phyloP scores from a whole-genome alignment of 2,329 filamentous ascomycete species.

The Huntiella omanensis region DNA sequence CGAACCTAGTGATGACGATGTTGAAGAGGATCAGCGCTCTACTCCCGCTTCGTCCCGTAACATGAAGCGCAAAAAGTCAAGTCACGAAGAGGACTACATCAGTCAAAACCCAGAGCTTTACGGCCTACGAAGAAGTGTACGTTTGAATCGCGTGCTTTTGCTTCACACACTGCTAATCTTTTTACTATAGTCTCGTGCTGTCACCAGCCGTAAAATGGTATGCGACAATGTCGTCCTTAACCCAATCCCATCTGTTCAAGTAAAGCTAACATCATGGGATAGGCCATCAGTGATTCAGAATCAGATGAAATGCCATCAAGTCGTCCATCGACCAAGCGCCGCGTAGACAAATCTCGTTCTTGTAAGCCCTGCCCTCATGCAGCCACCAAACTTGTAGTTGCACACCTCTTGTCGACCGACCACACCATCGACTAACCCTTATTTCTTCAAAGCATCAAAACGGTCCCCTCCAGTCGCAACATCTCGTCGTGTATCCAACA shows the following conservation, averaged over 20 bases:
- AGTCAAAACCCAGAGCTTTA: constrained; percentile 86
- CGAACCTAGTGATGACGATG: constrained; percentile 7
- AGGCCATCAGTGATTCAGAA: constrained; percentile 34
- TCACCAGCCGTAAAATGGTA: constrained; percentile 39
- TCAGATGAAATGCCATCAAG: constrained; percentile 43
- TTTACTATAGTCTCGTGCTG: constrained; percentile 31
- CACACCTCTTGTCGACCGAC: neutral
- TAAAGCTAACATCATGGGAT: constrained; percentile 1
- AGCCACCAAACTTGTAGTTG: neutral
- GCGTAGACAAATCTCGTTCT: constrained; percentile 43
- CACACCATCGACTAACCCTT: constrained; percentile 12
- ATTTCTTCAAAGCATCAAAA: constrained; percentile 33
- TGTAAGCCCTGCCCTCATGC: constrained; percentile 26
- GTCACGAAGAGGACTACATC: constrained; percentile 67
- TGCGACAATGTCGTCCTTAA: constrained; percentile 6
- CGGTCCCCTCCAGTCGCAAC: constrained; percentile 28
- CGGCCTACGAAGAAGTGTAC: constrained; percentile 78
- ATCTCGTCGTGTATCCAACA: constrained; percentile 35
- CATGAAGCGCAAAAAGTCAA: constrained; percentile 51
- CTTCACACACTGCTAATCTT: constrained; percentile 4
- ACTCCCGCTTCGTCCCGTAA: constrained; percentile 48
- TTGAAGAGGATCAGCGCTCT: constrained; percentile 22
- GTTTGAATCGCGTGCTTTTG: constrained; percentile 17
- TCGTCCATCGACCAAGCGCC: constrained; percentile 50
- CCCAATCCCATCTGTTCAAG: neutral